These are phyloP conservation scores for Coemansia sp. DNA, from an alignment of 192 early-diverging fungal genomes.

Conservation along the genomic window DNA sequence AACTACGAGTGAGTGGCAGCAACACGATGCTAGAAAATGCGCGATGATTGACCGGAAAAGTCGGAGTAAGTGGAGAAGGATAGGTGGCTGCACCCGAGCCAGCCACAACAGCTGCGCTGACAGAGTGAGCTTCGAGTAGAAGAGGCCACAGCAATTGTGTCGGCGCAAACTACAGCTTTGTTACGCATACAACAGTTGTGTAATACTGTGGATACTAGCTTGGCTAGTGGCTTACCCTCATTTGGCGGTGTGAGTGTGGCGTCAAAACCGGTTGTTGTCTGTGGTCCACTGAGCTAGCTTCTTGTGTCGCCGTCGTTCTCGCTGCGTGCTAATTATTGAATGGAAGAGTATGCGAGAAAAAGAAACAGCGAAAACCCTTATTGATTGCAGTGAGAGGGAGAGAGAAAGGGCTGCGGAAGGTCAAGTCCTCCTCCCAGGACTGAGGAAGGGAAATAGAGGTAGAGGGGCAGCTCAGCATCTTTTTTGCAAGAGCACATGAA, in stretches of 20 bases:
- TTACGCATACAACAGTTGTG: constrained; percentile 35
- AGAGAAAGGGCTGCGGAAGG: no score
- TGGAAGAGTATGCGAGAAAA: no score
- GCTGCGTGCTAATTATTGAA: constrained; percentile 18
- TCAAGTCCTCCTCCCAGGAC: no score
- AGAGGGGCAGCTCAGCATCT: not conserved
- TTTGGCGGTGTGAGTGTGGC: not conserved
- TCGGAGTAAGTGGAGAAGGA: no score
- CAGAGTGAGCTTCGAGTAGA: constrained; percentile 4
- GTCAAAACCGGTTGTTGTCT: constrained; percentile 31
- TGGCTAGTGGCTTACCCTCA: constrained; percentile 5
- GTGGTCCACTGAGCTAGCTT: constrained; percentile 50
- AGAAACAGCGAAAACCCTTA: no score
- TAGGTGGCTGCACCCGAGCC: no score
- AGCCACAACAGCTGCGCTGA: no score
- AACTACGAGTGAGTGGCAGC: no score
- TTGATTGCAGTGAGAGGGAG: no score
- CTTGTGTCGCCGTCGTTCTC: constrained; percentile 36
- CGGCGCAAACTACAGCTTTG: constrained; percentile 8
- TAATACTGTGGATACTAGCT: constrained; percentile 8
- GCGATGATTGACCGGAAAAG: no score
- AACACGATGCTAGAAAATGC: no score
- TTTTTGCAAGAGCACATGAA: not conserved
- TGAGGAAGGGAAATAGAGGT: not conserved
- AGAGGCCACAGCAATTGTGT: constrained; percentile 29